Percentiles rank a stretch among this genome's conserved stretches.
These are phyloP conservation scores for Escallonia herrerae DNA, from an alignment of 129 eudicot species.

Conservation along the genomic window DNA sequence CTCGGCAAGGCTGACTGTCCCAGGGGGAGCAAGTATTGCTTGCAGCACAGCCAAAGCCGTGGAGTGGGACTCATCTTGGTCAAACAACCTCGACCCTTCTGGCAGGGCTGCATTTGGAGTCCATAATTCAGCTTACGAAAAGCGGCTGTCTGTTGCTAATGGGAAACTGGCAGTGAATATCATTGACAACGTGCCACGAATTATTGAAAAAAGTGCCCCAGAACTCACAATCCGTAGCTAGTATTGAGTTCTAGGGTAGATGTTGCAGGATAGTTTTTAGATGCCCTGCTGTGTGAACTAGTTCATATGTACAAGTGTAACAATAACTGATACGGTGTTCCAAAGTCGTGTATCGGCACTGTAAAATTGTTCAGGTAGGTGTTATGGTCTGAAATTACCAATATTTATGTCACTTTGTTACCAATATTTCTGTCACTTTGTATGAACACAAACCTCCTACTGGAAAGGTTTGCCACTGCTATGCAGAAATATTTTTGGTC, in stretches of 20 bases:
- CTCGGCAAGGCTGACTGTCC: slow-evolving; percentile 76
- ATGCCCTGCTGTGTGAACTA: slow-evolving; percentile 13
- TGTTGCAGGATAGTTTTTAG: slow-evolving; percentile 13
- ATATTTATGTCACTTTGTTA: no score
- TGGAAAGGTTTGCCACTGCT: no score
- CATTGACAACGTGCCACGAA: slow-evolving; percentile 32
- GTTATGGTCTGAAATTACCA: no score
- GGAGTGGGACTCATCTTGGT: slow-evolving; percentile 92
- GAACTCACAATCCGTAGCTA: slow-evolving; percentile 51
- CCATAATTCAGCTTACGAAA: slow-evolving; percentile 73
- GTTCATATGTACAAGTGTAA: slow-evolving; percentile 6
- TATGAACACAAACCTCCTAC: no score
- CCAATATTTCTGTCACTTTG: no score
- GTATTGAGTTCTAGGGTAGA: neutral
- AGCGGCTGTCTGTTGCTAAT: slow-evolving; percentile 19
- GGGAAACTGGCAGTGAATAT: slow-evolving; percentile 22
- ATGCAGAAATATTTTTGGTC: no score
- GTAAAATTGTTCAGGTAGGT: no score
- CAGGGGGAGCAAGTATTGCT: slow-evolving; percentile 64
- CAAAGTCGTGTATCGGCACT: neutral
- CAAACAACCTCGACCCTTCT: slow-evolving; percentile 82
- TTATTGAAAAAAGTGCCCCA: slow-evolving; percentile 26
- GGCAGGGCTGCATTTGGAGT: slow-evolving; percentile 97
- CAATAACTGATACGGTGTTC: slow-evolving; percentile 9
- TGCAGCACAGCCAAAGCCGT: slow-evolving; percentile 48